Conservation (phyloP, 164 flowering plant species). For the Protea cynaroides region DNA sequence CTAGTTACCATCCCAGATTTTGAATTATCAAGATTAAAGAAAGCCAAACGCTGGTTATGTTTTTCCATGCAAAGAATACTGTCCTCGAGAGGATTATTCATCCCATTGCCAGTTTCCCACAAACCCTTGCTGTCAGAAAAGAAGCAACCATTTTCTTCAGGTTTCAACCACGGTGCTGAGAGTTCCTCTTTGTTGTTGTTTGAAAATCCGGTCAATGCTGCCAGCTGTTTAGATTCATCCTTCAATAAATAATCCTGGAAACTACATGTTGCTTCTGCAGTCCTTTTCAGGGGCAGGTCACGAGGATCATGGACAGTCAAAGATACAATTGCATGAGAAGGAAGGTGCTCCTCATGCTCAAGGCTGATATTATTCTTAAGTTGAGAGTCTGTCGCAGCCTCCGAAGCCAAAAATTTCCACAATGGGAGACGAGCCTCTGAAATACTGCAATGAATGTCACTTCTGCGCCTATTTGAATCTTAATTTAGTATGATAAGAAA, state of each 20-base stretch:
- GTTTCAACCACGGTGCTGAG: conserved; percentile 17
- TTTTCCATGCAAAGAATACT: conserved; percentile 50
- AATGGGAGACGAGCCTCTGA: conserved; percentile 22
- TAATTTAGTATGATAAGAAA: background rate
- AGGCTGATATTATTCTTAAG: conserved; percentile 17
- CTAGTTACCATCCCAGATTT: conserved; percentile 14
- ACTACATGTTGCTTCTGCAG: conserved; percentile 14
- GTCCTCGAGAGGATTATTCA: conserved; percentile 63
- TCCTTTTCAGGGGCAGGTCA: conserved; percentile 10
- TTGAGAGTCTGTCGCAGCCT: conserved; percentile 12
- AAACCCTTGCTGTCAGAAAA: conserved; percentile 28
- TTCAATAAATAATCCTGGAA: conserved; percentile 9
- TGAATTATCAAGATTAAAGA: conserved; percentile 33
- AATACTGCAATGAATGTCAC: conserved; percentile 24
- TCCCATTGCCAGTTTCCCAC: conserved; percentile 44
- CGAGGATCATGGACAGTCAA: conserved; percentile 75
- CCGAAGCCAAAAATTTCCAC: conserved; percentile 27
- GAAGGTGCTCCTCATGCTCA: conserved; percentile 35
- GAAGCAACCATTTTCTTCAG: conserved; percentile 15
- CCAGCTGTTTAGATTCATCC: conserved; percentile 13
- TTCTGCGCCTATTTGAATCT: conserved; percentile 3
- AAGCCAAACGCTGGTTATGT: conserved; percentile 43
- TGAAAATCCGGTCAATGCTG: conserved; percentile 12
- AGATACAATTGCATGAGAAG: conserved; percentile 49
- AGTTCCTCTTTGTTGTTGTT: conserved; percentile 12